A percentile compares a stretch with the other conserved stretches of the same genome.
phyloP scores from a whole-genome alignment of 768 basidiomycete species.

The Leucosporidium yakuticum region DNA sequence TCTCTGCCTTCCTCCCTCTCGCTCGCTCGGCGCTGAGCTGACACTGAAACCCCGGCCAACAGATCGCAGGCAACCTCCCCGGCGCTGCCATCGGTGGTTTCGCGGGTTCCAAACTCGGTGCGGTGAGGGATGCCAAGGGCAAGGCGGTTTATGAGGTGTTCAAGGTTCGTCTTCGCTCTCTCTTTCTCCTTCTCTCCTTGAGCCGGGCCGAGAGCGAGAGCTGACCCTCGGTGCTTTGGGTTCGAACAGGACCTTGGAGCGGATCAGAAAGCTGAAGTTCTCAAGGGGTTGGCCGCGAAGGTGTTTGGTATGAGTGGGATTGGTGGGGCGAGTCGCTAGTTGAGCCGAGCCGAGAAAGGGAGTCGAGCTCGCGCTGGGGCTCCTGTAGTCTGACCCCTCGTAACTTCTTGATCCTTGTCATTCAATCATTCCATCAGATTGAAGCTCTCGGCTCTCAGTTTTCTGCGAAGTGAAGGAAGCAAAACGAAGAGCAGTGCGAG shows the following conservation, averaged over 20 bases:
- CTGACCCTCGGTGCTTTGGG: neutral
- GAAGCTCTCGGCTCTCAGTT: no score
- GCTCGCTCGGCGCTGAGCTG: neutral
- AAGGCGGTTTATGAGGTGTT: constrained; percentile 29
- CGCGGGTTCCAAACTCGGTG: constrained; percentile 24
- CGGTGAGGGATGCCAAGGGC: constrained; percentile 33
- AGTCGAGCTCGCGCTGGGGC: no score
- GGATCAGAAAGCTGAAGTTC: constrained; percentile 27
- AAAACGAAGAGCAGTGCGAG: no score
- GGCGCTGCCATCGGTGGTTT: constrained; percentile 31
- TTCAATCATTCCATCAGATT: no score
- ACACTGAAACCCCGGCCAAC: neutral
- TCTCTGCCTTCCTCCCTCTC: neutral
- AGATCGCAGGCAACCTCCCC: constrained; percentile 34
- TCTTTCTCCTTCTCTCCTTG: neutral
- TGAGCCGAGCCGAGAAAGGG: neutral
- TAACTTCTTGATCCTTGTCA: no score
- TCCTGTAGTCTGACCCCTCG: no score
- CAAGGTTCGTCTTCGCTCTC: neutral
- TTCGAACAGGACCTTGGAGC: constrained; percentile 7
- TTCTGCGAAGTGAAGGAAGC: no score
- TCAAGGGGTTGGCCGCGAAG: constrained; percentile 20
- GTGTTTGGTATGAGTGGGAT: constrained; percentile 8
- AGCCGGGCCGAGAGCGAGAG: neutral
- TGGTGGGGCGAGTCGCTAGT: neutral